These are phyloP conservation scores for Mucuna pruriens DNA, from an alignment of 306 rosid genomes.

Conservation along the genomic window DNA sequence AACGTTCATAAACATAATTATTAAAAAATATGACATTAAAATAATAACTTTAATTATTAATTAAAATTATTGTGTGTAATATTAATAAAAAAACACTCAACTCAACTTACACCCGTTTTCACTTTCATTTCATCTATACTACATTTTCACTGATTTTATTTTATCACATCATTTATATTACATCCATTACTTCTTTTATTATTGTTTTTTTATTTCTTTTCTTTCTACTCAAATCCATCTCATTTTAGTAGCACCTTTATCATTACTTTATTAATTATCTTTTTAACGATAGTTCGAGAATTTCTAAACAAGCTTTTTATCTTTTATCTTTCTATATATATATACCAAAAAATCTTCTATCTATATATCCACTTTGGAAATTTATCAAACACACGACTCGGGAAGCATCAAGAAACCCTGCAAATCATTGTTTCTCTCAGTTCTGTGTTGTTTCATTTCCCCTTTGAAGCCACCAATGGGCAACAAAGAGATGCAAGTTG, in stretches of 20 bases:
- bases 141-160: too few species aligned
- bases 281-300: background rate
- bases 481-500: constrained; percentile 69
- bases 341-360: too few species aligned
- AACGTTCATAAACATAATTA: background rate
- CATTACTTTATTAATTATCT: too few species aligned
- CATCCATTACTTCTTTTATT: too few species aligned
- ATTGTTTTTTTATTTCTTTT: too few species aligned
- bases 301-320: background rate
- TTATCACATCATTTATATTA: too few species aligned
- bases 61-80: background rate
- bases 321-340: too few species aligned
- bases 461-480: constrained; percentile 45
- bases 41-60: background rate
- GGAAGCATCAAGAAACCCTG: background rate
- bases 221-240: too few species aligned
- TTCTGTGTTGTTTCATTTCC: background rate
- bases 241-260: too few species aligned
- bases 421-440: background rate
- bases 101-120: too few species aligned
- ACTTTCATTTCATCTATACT: too few species aligned
- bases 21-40: background rate
- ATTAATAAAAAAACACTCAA: too few species aligned
- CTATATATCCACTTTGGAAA: background rate
- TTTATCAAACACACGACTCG: background rate